Conservation (phyloP, 208 protist species). For the Leishmania tarentolae region DNA sequence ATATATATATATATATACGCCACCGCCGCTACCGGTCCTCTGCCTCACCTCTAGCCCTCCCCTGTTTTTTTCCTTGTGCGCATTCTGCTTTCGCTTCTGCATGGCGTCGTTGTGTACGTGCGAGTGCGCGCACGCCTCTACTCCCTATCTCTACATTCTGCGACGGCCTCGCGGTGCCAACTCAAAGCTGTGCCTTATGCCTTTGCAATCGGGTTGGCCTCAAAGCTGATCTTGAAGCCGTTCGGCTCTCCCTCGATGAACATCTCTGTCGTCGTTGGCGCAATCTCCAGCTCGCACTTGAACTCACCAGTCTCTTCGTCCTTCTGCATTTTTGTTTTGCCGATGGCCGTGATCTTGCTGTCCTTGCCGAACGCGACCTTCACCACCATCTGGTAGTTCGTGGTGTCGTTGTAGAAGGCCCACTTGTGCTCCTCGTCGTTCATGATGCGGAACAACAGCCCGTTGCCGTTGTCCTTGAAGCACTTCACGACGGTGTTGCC, state of each 20-base stretch:
- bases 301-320: constrained; percentile 58
- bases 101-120: not conserved
- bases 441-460: constrained; percentile 81
- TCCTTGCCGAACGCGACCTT: constrained; percentile 78
- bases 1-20: not conserved
- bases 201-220: constrained; percentile 65
- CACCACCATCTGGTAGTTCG: constrained; percentile 74
- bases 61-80: not conserved
- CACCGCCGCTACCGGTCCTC: not conserved
- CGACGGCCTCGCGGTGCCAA: not conserved
- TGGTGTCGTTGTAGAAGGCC: constrained; percentile 89
- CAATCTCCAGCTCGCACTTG: constrained; percentile 62
- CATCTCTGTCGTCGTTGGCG: constrained; percentile 63
- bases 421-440: constrained; percentile 78
- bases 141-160: not conserved
- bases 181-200: constrained; percentile 5
- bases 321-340: constrained; percentile 57
- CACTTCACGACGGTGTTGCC: constrained; percentile 67
- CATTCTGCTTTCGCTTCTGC: not conserved
- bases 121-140: not conserved
- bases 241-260: constrained; percentile 80
- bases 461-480: constrained; percentile 85
- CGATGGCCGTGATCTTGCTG: constrained; percentile 61
- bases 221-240: constrained; percentile 83
- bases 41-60: not conserved